These are phyloP conservation scores for Caryopteris hybrid DNA, from an alignment of 305 asterid genomes.

Conservation along the genomic window DNA sequence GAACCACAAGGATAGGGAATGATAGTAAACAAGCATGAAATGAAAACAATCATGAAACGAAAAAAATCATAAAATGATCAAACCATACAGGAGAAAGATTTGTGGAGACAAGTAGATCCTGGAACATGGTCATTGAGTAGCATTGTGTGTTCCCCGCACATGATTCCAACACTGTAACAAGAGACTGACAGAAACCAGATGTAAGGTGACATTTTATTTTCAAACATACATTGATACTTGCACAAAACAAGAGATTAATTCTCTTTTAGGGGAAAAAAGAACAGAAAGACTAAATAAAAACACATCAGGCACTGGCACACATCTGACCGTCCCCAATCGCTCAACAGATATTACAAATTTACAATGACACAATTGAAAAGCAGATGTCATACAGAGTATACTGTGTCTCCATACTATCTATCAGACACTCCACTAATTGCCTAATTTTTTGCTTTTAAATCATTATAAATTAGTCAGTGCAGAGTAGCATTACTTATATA, in stretches of 20 bases:
- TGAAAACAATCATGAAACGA: not conserved
- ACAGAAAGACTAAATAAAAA: not conserved
- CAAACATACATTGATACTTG: not conserved
- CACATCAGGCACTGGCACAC: not conserved
- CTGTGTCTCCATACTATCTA: not conserved
- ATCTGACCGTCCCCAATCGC: not conserved
- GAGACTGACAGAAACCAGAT: conserved; percentile 64
- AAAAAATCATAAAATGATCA: conserved; percentile 16
- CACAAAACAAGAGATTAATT: not conserved
- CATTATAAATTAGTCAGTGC: not conserved
- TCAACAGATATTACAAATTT: not conserved
- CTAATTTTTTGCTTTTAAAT: not conserved
- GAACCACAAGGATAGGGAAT: not conserved
- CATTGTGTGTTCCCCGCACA: conserved; percentile 59
- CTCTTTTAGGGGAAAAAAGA: not conserved
- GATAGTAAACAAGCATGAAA: too few relatives aligned
- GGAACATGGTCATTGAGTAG: conserved; percentile 83
- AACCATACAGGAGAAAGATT: conserved; percentile 86
- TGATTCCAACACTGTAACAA: conserved; percentile 74
- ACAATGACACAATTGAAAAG: conserved; percentile 8
- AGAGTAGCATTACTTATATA: not conserved
- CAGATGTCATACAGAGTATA: not conserved
- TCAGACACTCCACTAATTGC: not conserved
- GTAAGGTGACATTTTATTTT: conserved; percentile 20
- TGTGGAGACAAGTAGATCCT: conserved; percentile 92